Conservation (phyloP, 2,329 filamentous ascomycete genomes). For the Epichloe gansuensis region DNA sequence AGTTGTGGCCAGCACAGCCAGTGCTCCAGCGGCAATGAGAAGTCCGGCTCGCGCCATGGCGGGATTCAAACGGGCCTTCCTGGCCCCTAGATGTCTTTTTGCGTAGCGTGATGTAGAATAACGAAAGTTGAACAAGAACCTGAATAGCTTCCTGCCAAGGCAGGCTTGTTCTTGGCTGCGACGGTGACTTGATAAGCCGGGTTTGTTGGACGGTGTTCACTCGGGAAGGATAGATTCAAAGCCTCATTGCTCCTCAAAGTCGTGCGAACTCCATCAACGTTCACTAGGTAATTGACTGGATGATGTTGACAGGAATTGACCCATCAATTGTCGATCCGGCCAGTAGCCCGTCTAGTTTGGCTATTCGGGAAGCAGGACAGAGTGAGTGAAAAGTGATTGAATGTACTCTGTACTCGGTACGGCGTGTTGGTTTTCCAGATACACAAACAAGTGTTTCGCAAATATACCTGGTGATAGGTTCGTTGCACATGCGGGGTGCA, state of each 20-base stretch:
- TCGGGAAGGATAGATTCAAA: neutral
- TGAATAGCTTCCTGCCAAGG: neutral
- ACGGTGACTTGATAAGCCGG: neutral
- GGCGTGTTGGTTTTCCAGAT: neutral
- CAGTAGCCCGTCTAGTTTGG: neutral
- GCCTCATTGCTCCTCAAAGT: neutral
- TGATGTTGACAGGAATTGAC: neutral
- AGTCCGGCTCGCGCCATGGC: constrained; percentile 8
- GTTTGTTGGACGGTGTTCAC: neutral
- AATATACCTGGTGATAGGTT: neutral
- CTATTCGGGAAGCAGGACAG: too few species aligned
- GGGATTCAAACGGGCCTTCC: neutral
- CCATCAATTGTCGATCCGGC: neutral
- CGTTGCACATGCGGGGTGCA: neutral
- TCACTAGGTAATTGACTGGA: neutral
- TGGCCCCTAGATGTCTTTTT: neutral
- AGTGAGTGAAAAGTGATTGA: too few species aligned
- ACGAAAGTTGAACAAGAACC: neutral
- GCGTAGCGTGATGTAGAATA: neutral
- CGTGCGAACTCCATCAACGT: neutral
- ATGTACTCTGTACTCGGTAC: too few species aligned
- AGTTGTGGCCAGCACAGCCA: constrained; percentile 11
- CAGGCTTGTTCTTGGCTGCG: neutral
- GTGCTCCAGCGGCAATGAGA: constrained; percentile 6
- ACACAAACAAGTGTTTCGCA: neutral